Conservation (phyloP, 2,329 filamentous ascomycete species). For the Aspergillus sp. region DNA sequence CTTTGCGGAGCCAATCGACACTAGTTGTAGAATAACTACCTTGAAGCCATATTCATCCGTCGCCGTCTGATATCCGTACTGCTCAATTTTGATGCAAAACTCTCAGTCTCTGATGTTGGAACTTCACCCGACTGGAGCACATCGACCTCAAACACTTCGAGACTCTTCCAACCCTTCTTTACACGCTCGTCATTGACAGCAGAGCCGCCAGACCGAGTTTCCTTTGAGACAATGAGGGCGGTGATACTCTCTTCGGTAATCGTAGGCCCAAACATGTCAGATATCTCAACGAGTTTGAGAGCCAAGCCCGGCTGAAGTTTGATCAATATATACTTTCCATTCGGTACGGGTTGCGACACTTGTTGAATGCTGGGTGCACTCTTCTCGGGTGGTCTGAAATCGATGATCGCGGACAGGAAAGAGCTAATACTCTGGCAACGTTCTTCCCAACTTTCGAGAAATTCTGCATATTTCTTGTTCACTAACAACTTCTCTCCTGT, state of each 20-base stretch:
- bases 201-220: constrained; percentile 75
- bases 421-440: constrained; percentile 62
- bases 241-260: constrained; percentile 73
- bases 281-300: constrained; percentile 76
- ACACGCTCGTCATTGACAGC: constrained; percentile 78
- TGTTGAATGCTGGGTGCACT: constrained; percentile 22
- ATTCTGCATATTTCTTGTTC: constrained; percentile 81
- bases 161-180: constrained; percentile 65
- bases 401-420: constrained; percentile 60
- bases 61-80: constrained; percentile 73
- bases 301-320: constrained; percentile 56
- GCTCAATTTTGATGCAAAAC: constrained; percentile 79
- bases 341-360: constrained; percentile 30
- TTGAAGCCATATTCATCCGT: constrained; percentile 32
- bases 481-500: constrained; percentile 79
- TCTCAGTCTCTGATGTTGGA: constrained; percentile 43
- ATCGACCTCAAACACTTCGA: constrained; percentile 83
- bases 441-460: constrained; percentile 71
- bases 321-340: constrained; percentile 33
- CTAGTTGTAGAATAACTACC: constrained; percentile 12
- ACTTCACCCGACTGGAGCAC: constrained; percentile 66
- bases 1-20: neutral
- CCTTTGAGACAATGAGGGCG: constrained; percentile 76
- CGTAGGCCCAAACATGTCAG: constrained; percentile 84
- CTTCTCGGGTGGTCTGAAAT: constrained; percentile 49